A percentile compares a stretch with the other conserved stretches of the same genome.
These are phyloP conservation scores for Cyberlindnera saturnus DNA, from an alignment of 805 yeast genomes.

Conservation along the genomic window DNA sequence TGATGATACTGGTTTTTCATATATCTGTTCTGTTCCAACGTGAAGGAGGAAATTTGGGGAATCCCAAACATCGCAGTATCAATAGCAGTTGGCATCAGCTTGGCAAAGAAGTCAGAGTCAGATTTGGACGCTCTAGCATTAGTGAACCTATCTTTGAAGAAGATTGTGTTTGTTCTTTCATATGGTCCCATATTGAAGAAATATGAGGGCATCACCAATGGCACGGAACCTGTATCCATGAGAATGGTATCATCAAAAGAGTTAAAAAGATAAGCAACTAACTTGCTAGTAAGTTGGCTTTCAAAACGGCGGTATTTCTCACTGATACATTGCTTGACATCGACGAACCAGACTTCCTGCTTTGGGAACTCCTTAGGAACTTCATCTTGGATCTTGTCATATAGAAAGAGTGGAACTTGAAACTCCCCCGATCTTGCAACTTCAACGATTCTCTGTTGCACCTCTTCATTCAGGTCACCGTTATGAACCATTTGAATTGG, in stretches of 20 bases:
- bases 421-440: conserved; percentile 30
- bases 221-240: conserved; percentile 47
- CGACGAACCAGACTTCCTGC: conserved; percentile 37
- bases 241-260: conserved; percentile 50
- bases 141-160: conserved; percentile 40
- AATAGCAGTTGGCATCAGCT: conserved; percentile 35
- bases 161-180: conserved; percentile 23
- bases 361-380: conserved; percentile 22
- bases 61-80: conserved; percentile 28
- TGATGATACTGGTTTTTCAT: conserved; percentile 25
- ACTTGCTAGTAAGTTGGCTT: conserved; percentile 37
- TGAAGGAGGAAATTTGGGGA: conserved; percentile 27
- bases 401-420: conserved; percentile 27
- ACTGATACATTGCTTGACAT: conserved; percentile 24
- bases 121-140: conserved; percentile 16
- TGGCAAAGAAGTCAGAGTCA: conserved; percentile 33
- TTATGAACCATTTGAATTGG: conserved; percentile 39
- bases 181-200: conserved; percentile 33
- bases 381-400: conserved; percentile 16
- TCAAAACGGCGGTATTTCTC: conserved; percentile 26
- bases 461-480: conserved; percentile 29
- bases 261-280: conserved; percentile 52
- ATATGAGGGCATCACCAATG: conserved; percentile 32
- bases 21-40: conserved; percentile 30
- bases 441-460: conserved; percentile 28